Conservation (phyloP, 768 basidiomycete genomes). For the Pluteus cervinus region DNA sequence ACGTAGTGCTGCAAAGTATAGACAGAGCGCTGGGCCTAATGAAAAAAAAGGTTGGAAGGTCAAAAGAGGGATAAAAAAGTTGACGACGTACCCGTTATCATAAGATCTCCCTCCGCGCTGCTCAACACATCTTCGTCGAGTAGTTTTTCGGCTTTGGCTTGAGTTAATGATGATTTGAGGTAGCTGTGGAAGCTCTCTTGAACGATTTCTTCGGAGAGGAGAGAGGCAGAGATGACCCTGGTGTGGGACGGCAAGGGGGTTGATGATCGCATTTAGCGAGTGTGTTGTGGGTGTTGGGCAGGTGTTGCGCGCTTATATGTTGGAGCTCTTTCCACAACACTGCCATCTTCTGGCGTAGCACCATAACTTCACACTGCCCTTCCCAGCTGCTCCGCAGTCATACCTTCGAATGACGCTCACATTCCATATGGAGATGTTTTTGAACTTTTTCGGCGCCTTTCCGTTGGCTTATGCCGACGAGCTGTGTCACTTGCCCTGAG, state of each 20-base stretch:
- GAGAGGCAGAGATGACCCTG: slow-evolving; percentile 6
- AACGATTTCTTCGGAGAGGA: slow-evolving; percentile 57
- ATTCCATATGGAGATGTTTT: no score
- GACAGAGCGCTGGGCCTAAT: slow-evolving; percentile 70
- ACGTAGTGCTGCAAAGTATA: slow-evolving; percentile 80
- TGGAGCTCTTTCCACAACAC: background rate
- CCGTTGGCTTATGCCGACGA: no score
- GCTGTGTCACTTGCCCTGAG: no score
- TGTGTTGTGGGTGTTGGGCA: background rate
- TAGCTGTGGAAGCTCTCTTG: slow-evolving; percentile 82
- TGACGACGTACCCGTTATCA: slow-evolving; percentile 62
- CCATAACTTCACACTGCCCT: no score
- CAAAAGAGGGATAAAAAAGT: background rate
- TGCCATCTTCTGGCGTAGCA: background rate
- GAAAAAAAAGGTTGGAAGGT: background rate
- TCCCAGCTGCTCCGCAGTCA: no score
- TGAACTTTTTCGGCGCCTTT: no score
- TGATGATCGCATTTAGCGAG: background rate
- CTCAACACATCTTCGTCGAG: slow-evolving; percentile 69
- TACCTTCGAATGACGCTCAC: no score
- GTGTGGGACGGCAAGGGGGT: background rate
- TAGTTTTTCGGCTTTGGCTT: slow-evolving; percentile 71
- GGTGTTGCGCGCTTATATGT: background rate
- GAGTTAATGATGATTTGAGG: slow-evolving; percentile 70
- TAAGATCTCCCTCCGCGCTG: slow-evolving; percentile 76